Conservation (phyloP, 2,329 filamentous ascomycete genomes). For the Drechslerella dactyloides region DNA sequence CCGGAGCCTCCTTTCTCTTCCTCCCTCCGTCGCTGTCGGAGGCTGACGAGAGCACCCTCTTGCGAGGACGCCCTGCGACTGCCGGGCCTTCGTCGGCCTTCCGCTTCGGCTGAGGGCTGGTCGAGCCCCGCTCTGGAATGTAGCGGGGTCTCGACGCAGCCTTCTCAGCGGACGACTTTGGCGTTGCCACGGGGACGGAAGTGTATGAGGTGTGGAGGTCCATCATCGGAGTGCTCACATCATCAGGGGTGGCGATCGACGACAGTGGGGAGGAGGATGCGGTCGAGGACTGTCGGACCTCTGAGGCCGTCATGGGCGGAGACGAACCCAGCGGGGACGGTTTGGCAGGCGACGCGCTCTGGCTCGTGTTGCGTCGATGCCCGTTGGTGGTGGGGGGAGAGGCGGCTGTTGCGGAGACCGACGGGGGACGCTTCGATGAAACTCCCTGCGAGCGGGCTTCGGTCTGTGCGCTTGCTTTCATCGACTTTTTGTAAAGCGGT, state of each 20-base stretch:
- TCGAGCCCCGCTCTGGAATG: conserved; percentile 37
- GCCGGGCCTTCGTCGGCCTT: conserved; percentile 20
- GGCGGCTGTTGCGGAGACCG: conserved; percentile 4
- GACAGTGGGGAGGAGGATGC: conserved; percentile 46
- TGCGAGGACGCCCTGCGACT: conserved; percentile 24
- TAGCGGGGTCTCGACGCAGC: conserved; percentile 39
- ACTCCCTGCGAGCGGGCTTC: conserved; percentile 24
- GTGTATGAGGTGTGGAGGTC: conserved; percentile 39
- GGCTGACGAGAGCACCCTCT: conserved; percentile 29
- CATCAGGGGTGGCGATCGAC: conserved; percentile 38
- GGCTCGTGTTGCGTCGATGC: conserved; percentile 48
- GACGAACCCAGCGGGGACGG: conserved; percentile 54
- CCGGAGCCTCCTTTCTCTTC: conserved; percentile 37
- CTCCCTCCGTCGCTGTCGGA: conserved; percentile 37
- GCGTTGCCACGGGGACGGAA: conserved; percentile 30
- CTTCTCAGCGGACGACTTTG: conserved; percentile 37
- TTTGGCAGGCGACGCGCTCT: conserved; percentile 54
- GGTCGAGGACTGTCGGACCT: conserved; percentile 41
- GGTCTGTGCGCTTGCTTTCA: conserved; percentile 24
- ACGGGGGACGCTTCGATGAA: conserved; percentile 39
- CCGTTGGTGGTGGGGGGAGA: conserved; percentile 34
- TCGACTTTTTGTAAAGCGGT: conserved; percentile 43
- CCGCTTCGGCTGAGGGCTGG: conserved; percentile 34
- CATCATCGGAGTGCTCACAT: conserved; percentile 45
- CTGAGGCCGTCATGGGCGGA: conserved; percentile 52